A percentile compares a stretch with the other conserved stretches of the same genome.
Evolutionary conservation across 345 rosid species (phyloP).

Genomic region (Boechera retrofracta): DNA sequence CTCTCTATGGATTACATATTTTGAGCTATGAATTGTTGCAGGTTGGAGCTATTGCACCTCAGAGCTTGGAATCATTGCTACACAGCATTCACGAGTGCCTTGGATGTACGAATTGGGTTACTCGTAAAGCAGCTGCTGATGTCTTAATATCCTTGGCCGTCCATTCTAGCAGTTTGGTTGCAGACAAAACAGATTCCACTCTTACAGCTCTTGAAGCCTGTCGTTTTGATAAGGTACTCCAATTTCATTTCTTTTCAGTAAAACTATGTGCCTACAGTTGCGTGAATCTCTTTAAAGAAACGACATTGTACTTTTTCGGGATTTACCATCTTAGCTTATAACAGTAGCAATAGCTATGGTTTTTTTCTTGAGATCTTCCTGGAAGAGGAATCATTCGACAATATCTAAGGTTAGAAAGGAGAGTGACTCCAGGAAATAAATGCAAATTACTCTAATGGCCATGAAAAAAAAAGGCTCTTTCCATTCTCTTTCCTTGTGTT

Average conservation of each 20-base stretch:
- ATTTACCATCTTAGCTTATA: constrained; percentile 16
- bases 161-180: constrained; percentile 75
- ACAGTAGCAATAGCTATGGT: background rate
- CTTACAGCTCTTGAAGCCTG: constrained; percentile 73
- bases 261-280: background rate
- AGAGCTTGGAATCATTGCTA: constrained; percentile 73
- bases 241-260: background rate
- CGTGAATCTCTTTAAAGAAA: constrained; percentile 18
- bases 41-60: constrained; percentile 93
- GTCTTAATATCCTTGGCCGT: constrained; percentile 71
- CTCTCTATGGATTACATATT: background rate
- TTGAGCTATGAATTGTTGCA: constrained; percentile 43
- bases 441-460: background rate
- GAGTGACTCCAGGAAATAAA: constrained; percentile 2
- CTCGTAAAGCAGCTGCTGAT: constrained; percentile 96
- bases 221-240: constrained; percentile 91
- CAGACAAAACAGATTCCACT: constrained; percentile 70
- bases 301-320: background rate
- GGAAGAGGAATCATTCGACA: constrained; percentile 14
- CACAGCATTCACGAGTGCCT: constrained; percentile 87
- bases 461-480: background rate
- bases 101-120: constrained; percentile 87
- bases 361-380: background rate
- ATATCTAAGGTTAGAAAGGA: constrained; percentile 21
- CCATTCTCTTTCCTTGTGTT: background rate